These are phyloP conservation scores for Suillus ampliporus DNA, from an alignment of 768 basidiomycete species.

Conservation along the genomic window DNA sequence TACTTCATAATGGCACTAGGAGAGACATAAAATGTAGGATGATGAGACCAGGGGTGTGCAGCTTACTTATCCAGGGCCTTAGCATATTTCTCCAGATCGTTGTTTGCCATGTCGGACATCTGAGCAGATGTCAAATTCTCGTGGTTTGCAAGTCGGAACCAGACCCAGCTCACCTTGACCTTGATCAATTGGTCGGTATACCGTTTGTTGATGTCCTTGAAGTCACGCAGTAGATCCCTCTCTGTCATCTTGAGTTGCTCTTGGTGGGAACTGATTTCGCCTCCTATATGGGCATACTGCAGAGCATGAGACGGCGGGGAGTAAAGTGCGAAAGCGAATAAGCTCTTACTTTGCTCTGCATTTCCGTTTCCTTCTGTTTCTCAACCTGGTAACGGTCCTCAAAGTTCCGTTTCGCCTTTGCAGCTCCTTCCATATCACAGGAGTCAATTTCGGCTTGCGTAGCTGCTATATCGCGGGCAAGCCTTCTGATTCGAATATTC, in stretches of 20 bases:
- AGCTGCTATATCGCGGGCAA: conserved; percentile 66
- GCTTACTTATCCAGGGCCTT: conserved; percentile 95
- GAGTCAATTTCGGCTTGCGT: conserved; percentile 75
- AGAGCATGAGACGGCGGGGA: neutral
- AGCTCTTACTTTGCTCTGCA: conserved; percentile 66
- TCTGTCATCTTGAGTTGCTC: conserved; percentile 70
- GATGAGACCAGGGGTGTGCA: neutral
- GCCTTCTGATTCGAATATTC: conserved; percentile 79
- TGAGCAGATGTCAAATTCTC: conserved; percentile 33
- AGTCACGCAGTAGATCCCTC: conserved; percentile 80
- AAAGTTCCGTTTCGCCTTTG: conserved; percentile 83
- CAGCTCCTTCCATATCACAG: conserved; percentile 85
- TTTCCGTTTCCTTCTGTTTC: conserved; percentile 72
- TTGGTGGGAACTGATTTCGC: conserved; percentile 78
- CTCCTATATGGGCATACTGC: conserved; percentile 81
- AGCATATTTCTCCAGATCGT: conserved; percentile 95
- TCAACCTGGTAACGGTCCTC: conserved; percentile 77
- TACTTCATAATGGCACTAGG: conserved; percentile 97
- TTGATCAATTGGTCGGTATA: conserved; percentile 92
- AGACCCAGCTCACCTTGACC: conserved; percentile 73
- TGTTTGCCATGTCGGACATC: conserved; percentile 98
- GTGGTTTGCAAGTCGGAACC: neutral
- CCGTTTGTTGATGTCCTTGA: conserved; percentile 82
- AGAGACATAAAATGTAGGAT: conserved; percentile 21
- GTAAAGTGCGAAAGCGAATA: conserved; percentile 13